These are phyloP conservation scores for Lizonia empirigonia DNA, from an alignment of 2,329 filamentous ascomycete genomes.

Conservation along the genomic window DNA sequence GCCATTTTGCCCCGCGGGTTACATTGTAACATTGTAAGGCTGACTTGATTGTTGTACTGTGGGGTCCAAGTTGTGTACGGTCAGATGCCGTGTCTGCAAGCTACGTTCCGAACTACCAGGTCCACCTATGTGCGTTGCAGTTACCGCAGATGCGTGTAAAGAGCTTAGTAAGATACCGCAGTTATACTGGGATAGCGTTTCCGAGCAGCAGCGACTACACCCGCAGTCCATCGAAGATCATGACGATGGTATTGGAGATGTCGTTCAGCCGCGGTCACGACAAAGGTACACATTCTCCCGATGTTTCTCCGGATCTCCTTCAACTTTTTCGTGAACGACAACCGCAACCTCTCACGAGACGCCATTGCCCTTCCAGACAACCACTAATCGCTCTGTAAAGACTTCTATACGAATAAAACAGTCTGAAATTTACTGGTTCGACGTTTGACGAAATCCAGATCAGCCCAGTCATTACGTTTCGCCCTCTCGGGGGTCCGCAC, in stretches of 20 bases:
- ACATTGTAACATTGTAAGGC: background rate
- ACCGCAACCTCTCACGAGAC: constrained; percentile 3
- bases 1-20: too few relatives aligned
- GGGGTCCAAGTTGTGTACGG: background rate
- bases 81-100: background rate
- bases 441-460: background rate
- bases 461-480: background rate
- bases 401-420: background rate
- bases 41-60: background rate
- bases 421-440: background rate
- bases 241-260: background rate
- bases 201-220: background rate
- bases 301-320: background rate
- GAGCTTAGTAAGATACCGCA: background rate
- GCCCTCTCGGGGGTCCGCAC: constrained; percentile 25
- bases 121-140: background rate
- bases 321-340: constrained; percentile 5
- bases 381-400: background rate
- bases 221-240: background rate
- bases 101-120: background rate
- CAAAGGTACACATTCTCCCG: background rate
- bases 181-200: background rate
- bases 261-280: background rate
- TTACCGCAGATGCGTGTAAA: background rate
- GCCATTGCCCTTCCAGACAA: constrained; percentile 15